Conservation (phyloP, 768 basidiomycete genomes). For the Trametes cinnabarina region DNA sequence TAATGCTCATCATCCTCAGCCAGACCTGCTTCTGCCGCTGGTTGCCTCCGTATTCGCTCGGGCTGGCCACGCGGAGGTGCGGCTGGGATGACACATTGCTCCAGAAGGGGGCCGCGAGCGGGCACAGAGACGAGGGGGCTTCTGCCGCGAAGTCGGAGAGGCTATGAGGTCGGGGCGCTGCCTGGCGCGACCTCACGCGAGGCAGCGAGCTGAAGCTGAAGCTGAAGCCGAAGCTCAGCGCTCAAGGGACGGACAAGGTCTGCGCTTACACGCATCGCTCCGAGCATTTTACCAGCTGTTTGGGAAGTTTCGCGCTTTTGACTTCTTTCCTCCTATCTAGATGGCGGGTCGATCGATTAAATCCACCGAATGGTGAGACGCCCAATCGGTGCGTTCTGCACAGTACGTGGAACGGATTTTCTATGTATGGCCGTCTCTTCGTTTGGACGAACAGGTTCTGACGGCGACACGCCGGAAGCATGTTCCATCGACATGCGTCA, state of each 20-base stretch:
- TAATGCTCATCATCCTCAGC: background rate
- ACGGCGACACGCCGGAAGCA: background rate
- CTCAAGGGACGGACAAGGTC: background rate
- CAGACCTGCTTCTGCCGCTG: background rate
- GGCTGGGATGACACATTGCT: background rate
- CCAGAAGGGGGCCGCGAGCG: background rate
- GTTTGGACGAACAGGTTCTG: background rate
- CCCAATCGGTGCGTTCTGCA: background rate
- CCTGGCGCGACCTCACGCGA: background rate
- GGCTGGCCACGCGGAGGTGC: background rate
- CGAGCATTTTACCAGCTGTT: slow-evolving; percentile 8
- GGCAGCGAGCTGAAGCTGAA: no score
- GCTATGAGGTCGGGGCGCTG: background rate
- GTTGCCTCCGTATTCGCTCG: background rate
- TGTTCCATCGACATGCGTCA: no score
- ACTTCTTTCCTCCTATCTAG: slow-evolving; percentile 12
- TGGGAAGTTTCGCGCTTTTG: background rate
- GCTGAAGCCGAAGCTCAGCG: no score
- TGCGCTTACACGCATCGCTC: slow-evolving; percentile 2
- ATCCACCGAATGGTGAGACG: background rate
- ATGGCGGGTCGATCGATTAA: slow-evolving; percentile 11
- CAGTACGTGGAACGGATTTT: background rate
- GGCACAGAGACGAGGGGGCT: background rate
- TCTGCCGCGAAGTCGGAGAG: slow-evolving; percentile 3
- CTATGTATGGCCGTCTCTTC: background rate